Base-by-base conservation (phyloP, 176 grass and related monocot species). In the Carex scoparia region DNA sequence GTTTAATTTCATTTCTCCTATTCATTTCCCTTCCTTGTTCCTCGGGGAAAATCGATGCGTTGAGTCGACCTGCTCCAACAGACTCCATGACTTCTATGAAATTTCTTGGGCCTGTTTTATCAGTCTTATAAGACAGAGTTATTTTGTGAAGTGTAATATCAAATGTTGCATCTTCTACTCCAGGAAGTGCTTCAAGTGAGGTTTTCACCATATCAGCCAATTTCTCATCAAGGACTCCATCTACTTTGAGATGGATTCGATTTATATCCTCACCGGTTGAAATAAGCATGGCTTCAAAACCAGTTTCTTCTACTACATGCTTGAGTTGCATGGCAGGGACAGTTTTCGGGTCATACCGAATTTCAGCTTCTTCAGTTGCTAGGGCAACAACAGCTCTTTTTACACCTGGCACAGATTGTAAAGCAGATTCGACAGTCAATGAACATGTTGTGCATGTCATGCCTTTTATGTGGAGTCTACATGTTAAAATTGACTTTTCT, bases 291-390 rank as follows among this genome's bases (percentile, higher is more conserved):
- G 88, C 91, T 86, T 92, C 89, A 86, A 93, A 98, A 30, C 95
- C 93, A 83, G 86, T 90, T 81, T 88, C 88, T 88, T 93, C 89
- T 82, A 93, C 85, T 79, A 85, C 88, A 65, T 89, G 60, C 54
- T 92, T 70, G 19, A 95, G 86, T 80, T 87, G 89, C 85, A 14
- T 35, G 48, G 88, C 74, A 87, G 81, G 74, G 85, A 87, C 62
- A 54, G 90, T 81, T 68, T 90, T 93, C 10, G 65, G 85, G 70
- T 98, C 82, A 84, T 95, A 95, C 56, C 73, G 74, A 51, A 98
- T 89, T 87, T 93, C 89, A 61, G 95, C 93, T 87, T 98, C 95
- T 93, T 98, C 91, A 80, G 87, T 98, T 87, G 93, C 91, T 85
- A 98, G 80, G 10, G 88, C 91, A 84, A 98, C 93, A 9, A 88